phyloP scores from a whole-genome alignment of 2,329 filamentous ascomycete species.

The Pseudogymnoascus sp. region DNA sequence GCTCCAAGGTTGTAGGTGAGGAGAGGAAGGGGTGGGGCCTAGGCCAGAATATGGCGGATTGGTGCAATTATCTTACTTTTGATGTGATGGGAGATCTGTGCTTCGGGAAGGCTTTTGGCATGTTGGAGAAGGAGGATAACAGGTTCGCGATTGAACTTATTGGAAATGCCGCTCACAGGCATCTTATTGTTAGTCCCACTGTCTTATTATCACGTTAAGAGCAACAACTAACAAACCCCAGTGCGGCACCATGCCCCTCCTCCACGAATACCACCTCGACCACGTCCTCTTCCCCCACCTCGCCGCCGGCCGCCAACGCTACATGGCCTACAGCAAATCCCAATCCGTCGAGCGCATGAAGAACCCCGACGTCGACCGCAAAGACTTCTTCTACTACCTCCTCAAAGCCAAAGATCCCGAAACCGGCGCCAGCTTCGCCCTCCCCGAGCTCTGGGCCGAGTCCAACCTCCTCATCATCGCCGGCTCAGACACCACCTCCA shows the following conservation, averaged over 20 bases:
- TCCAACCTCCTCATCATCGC: slow-evolving; percentile 19
- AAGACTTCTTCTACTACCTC: slow-evolving; percentile 70
- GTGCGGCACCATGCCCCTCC: slow-evolving; percentile 64
- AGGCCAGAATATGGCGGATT: slow-evolving; percentile 51
- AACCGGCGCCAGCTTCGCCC: slow-evolving; percentile 42
- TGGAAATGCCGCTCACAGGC: slow-evolving; percentile 58
- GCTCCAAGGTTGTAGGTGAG: slow-evolving; percentile 21
- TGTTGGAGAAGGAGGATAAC: slow-evolving; percentile 44
- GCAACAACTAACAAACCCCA: slow-evolving; percentile 26
- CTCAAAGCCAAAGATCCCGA: slow-evolving; percentile 64
- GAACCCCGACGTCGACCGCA: slow-evolving; percentile 51
- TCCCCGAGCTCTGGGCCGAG: slow-evolving; percentile 27
- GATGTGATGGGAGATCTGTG: slow-evolving; percentile 44
- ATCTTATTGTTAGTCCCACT: slow-evolving; percentile 47
- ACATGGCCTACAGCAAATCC: slow-evolving; percentile 62
- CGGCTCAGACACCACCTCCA: slow-evolving; percentile 34
- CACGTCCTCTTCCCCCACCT: slow-evolving; percentile 60
- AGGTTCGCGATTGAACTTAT: slow-evolving; percentile 60
- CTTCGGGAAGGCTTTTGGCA: slow-evolving; percentile 43
- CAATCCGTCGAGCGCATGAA: slow-evolving; percentile 61
- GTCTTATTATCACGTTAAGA: not conserved
- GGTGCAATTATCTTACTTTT: slow-evolving; percentile 36
- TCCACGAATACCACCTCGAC: slow-evolving; percentile 59
- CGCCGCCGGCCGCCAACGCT: slow-evolving; percentile 57
- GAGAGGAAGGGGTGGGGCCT: slow-evolving; percentile 43